phyloP scores from a whole-genome alignment of 441 rosid genomes.

The Corymbia citriodora region DNA sequence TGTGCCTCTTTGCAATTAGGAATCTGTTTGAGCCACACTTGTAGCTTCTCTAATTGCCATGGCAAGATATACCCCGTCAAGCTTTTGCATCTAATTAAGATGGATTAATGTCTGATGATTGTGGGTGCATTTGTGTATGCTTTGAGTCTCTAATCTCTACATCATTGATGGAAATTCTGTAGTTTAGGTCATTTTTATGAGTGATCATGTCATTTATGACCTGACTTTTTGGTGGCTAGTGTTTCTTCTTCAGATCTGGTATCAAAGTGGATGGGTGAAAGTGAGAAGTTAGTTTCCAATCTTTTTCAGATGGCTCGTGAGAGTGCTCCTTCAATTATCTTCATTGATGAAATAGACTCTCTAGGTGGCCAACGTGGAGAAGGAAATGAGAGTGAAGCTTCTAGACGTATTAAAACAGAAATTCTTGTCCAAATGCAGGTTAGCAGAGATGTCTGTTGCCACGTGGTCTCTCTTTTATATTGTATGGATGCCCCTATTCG shows the following conservation, averaged over 20 bases:
- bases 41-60: background rate
- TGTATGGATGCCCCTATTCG: background rate
- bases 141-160: background rate
- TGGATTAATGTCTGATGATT: background rate
- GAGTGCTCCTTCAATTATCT: conserved; percentile 96
- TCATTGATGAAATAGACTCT: conserved; percentile 97
- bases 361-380: conserved; percentile 97
- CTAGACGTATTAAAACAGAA: conserved; percentile 99
- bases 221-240: conserved; percentile 26
- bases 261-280: conserved; percentile 99
- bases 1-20: background rate
- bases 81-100: background rate
- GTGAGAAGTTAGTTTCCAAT: conserved; percentile 97
- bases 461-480: background rate
- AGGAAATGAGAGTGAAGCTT: conserved; percentile 99
- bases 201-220: background rate
- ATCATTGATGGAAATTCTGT: background rate
- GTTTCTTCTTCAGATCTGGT: conserved; percentile 97
- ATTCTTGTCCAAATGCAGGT: conserved; percentile 99
- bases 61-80: background rate
- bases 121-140: background rate
- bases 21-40: background rate
- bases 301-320: conserved; percentile 99
- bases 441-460: background rate
- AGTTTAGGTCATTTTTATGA: background rate